Conservation (phyloP, 495 filamentous ascomycete species). For the Aspergillus panamensis region DNA sequence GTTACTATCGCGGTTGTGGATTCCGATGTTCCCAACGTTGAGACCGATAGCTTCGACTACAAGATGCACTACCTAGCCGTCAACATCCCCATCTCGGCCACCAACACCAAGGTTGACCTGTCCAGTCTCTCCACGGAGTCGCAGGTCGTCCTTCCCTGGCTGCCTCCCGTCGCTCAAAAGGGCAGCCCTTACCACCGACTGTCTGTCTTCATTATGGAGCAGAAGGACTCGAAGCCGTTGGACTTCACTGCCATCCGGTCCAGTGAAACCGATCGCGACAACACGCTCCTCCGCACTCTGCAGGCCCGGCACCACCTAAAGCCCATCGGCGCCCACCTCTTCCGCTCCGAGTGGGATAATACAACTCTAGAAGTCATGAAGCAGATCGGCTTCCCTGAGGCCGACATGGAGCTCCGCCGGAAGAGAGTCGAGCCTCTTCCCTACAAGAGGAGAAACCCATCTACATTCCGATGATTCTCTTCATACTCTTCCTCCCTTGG, state of each 20-base stretch:
- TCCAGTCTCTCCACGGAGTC: slow-evolving; percentile 48
- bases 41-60: slow-evolving; percentile 72
- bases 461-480: slow-evolving; percentile 37
- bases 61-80: slow-evolving; percentile 81
- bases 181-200: slow-evolving; percentile 89
- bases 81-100: slow-evolving; percentile 59
- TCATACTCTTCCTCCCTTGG: slow-evolving; percentile 14
- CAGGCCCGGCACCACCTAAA: slow-evolving; percentile 62
- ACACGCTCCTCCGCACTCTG: slow-evolving; percentile 69
- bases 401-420: slow-evolving; percentile 79
- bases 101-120: slow-evolving; percentile 50
- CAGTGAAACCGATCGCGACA: slow-evolving; percentile 52
- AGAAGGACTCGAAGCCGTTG: slow-evolving; percentile 57
- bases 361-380: slow-evolving; percentile 81
- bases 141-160: slow-evolving; percentile 73
- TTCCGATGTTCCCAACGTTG: slow-evolving; percentile 79
- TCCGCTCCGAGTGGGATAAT: slow-evolving; percentile 87
- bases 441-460: slow-evolving; percentile 53
- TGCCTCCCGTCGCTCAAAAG: slow-evolving; percentile 82
- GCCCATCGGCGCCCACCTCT: slow-evolving; percentile 79
- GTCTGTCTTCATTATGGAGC: slow-evolving; percentile 76
- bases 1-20: slow-evolving; percentile 84
- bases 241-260: slow-evolving; percentile 59
- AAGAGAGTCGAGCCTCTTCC: slow-evolving; percentile 60
- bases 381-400: slow-evolving; percentile 65